Conservation (phyloP, 2,329 filamentous ascomycete species). For the Claviceps africana region DNA sequence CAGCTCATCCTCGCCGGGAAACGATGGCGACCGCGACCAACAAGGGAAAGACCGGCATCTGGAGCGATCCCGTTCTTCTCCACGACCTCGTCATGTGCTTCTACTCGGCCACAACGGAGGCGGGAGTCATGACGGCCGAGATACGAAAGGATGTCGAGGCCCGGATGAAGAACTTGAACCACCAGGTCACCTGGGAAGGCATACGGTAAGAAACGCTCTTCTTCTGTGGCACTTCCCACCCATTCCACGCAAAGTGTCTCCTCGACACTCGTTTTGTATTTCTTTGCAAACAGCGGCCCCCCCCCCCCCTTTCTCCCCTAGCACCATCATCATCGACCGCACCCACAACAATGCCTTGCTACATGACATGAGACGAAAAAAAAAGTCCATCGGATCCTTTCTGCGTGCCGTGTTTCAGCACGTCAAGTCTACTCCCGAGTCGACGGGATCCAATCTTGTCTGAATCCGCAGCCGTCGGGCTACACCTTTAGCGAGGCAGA, state of each 20-base stretch:
- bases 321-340: background rate
- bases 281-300: background rate
- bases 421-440: constrained; percentile 17
- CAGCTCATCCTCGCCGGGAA: background rate
- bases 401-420: constrained; percentile 26
- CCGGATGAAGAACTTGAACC: constrained; percentile 19
- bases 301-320: background rate
- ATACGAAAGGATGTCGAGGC: constrained; percentile 18
- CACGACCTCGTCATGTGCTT: constrained; percentile 20
- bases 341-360: constrained; percentile 7
- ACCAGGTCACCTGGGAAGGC: constrained; percentile 28
- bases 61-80: constrained; percentile 17
- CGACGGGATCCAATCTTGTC: constrained; percentile 24
- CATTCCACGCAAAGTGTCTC: background rate
- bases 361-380: constrained; percentile 27
- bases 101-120: constrained; percentile 15
- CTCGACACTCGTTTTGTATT: background rate
- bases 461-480: constrained; percentile 22
- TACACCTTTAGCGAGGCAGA: constrained; percentile 27
- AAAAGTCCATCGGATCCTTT: constrained; percentile 29
- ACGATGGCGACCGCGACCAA: background rate
- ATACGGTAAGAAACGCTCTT: constrained; percentile 23
- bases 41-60: background rate
- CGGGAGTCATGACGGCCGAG: constrained; percentile 15
- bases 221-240: background rate